These are phyloP conservation scores for Beauveria sp. DNA, from an alignment of 2,329 filamentous ascomycete species.

Conservation along the genomic window DNA sequence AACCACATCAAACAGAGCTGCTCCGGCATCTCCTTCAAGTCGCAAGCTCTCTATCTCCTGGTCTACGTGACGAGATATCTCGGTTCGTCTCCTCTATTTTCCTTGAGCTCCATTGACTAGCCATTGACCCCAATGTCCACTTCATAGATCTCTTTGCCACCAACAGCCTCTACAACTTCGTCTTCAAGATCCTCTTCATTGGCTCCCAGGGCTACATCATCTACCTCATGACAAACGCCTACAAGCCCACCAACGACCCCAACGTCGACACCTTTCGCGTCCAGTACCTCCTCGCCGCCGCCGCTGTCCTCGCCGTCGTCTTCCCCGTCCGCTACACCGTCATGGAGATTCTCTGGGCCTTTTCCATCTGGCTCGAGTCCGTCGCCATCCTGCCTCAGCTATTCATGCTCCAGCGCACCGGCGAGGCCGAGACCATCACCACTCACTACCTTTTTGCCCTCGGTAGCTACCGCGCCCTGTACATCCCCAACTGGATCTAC, in stretches of 20 bases:
- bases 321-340: constrained; percentile 79
- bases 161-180: constrained; percentile 78
- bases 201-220: constrained; percentile 84
- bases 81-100: constrained; percentile 40
- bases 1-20: constrained; percentile 74
- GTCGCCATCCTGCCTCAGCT: constrained; percentile 96
- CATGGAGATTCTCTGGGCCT: constrained; percentile 90
- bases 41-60: constrained; percentile 86
- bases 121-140: background rate
- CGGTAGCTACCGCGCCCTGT: constrained; percentile 83
- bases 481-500: constrained; percentile 98
- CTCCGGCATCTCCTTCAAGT: constrained; percentile 97
- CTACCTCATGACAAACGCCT: constrained; percentile 96
- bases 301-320: constrained; percentile 68
- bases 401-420: constrained; percentile 96
- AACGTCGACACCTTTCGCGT: constrained; percentile 97
- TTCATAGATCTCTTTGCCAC: constrained; percentile 75
- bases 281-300: constrained; percentile 81
- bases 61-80: constrained; percentile 94
- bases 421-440: constrained; percentile 98
- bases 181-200: constrained; percentile 96
- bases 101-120: background rate
- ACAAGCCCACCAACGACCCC: constrained; percentile 94
- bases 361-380: constrained; percentile 95
- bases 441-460: constrained; percentile 96